phyloP scores from a whole-genome alignment of 2,329 filamentous ascomycete species.

The Cytospora chrysosperma region DNA sequence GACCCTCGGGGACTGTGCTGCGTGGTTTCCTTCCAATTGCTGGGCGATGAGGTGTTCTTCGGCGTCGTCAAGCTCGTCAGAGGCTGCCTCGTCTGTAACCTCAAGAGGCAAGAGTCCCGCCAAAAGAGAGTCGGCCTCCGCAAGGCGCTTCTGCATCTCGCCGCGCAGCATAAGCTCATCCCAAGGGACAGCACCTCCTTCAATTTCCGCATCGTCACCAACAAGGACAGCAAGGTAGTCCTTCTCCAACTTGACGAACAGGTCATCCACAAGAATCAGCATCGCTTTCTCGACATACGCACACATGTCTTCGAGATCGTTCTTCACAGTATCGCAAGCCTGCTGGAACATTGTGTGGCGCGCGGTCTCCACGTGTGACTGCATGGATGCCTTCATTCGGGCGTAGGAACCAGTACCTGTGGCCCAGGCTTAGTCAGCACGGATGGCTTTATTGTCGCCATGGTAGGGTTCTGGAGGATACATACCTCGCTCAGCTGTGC shows the following conservation, averaged over 20 bases:
- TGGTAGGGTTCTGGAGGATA: neutral
- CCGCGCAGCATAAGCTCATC: neutral
- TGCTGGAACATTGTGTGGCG: slow-evolving; percentile 50
- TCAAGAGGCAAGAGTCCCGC: neutral
- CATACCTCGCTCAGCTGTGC: slow-evolving; percentile 43
- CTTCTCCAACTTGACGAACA: neutral
- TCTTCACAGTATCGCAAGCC: slow-evolving; percentile 42
- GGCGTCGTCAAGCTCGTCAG: neutral
- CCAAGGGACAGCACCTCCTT: neutral
- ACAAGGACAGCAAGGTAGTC: slow-evolving; percentile 6
- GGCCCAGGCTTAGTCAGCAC: neutral
- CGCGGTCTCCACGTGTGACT: slow-evolving; percentile 39
- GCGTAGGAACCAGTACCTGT: slow-evolving; percentile 43
- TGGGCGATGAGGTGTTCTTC: neutral
- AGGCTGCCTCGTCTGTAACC: neutral
- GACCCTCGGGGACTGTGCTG: neutral
- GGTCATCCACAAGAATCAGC: neutral
- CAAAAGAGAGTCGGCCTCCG: neutral
- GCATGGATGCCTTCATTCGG: slow-evolving; percentile 54
- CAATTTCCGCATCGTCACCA: neutral
- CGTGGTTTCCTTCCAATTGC: neutral
- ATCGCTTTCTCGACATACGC: neutral
- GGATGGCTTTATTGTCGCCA: slow-evolving; percentile 1
- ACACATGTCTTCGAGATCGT: slow-evolving; percentile 39
- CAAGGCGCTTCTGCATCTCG: neutral